These are phyloP conservation scores for Chrysoporthe austroafricana DNA, from an alignment of 2,329 filamentous ascomycete genomes.

Conservation along the genomic window DNA sequence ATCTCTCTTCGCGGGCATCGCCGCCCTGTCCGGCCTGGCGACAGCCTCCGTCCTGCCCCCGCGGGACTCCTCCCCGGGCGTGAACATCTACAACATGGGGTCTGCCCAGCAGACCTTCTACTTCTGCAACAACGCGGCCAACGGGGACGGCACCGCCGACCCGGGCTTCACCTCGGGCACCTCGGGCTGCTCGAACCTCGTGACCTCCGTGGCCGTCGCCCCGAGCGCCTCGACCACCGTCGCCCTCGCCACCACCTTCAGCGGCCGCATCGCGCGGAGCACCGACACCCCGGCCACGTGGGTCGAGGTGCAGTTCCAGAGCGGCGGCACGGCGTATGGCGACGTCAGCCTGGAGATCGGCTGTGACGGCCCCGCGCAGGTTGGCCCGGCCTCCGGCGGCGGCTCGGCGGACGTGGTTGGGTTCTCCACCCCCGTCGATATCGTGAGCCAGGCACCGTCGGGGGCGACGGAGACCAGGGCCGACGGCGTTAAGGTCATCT, in stretches of 20 bases:
- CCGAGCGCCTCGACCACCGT: conserved; percentile 15
- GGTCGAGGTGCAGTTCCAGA: conserved; percentile 27
- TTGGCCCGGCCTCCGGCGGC: conserved; percentile 18
- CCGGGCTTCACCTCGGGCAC: conserved; percentile 24
- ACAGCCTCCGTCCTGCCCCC: conserved; percentile 13
- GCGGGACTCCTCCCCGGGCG: conserved; percentile 18
- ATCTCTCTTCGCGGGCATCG: neutral
- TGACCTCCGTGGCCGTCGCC: conserved; percentile 15
- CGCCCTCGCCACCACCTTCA: conserved; percentile 14
- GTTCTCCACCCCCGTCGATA: neutral
- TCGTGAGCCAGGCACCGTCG: conserved; percentile 9
- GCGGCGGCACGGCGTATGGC: conserved; percentile 22
- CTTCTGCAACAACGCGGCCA: conserved; percentile 26
- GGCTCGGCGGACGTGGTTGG: conserved; percentile 7
- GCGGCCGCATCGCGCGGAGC: conserved; percentile 23
- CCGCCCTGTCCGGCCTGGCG: neutral
- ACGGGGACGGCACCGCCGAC: conserved; percentile 24
- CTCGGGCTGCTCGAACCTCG: conserved; percentile 19
- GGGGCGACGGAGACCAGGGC: conserved; percentile 17
- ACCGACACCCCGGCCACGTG: conserved; percentile 23
- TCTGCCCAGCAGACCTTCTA: conserved; percentile 23
- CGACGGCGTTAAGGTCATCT: conserved; percentile 22
- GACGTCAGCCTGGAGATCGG: conserved; percentile 24
- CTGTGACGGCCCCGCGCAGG: conserved; percentile 23
- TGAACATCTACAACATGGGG: conserved; percentile 23